A percentile compares a stretch with the other conserved stretches of the same genome.
phyloP scores from a whole-genome alignment of 371 early-diverging fungal species.

The Thermomucor indicae-seudaticae region DNA sequence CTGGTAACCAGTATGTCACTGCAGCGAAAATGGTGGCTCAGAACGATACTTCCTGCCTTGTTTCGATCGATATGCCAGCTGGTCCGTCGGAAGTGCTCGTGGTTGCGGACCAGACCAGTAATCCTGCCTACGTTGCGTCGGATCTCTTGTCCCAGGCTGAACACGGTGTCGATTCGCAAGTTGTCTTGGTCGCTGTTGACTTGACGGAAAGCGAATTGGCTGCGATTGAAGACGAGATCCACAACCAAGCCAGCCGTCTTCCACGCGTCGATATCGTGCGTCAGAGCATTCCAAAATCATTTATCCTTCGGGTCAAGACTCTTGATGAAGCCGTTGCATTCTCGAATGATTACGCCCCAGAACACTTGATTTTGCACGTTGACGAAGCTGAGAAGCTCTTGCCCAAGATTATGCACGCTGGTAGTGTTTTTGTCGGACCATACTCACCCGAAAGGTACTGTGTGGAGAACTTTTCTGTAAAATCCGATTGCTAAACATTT shows the following conservation, averaged over 20 bases:
- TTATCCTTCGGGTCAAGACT: conserved; percentile 60
- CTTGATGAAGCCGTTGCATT: conserved; percentile 82
- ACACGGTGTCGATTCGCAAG: conserved; percentile 95
- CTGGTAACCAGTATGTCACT: conserved; percentile 98
- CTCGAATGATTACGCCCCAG: conserved; percentile 95
- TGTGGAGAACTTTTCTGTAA: not conserved
- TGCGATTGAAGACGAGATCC: conserved; percentile 75
- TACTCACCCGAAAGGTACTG: conserved; percentile 90
- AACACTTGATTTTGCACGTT: conserved; percentile 94
- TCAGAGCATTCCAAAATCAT: conserved; percentile 83
- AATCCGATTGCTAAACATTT: not conserved
- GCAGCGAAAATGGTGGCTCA: conserved; percentile 96
- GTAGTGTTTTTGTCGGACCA: conserved; percentile 94
- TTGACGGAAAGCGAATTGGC: conserved; percentile 59
- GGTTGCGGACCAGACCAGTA: conserved; percentile 81
- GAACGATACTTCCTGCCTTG: conserved; percentile 89
- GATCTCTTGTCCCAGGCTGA: conserved; percentile 97
- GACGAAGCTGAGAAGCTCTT: conserved; percentile 69
- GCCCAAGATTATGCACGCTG: conserved; percentile 78
- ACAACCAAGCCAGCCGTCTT: conserved; percentile 77
- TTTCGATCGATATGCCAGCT: conserved; percentile 98
- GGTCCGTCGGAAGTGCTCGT: conserved; percentile 97
- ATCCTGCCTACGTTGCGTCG: conserved; percentile 90
- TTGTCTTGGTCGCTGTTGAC: conserved; percentile 88
- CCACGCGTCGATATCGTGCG: conserved; percentile 90